Base-by-base conservation (phyloP, 257 asterid species). In the Mentha longifolia region DNA sequence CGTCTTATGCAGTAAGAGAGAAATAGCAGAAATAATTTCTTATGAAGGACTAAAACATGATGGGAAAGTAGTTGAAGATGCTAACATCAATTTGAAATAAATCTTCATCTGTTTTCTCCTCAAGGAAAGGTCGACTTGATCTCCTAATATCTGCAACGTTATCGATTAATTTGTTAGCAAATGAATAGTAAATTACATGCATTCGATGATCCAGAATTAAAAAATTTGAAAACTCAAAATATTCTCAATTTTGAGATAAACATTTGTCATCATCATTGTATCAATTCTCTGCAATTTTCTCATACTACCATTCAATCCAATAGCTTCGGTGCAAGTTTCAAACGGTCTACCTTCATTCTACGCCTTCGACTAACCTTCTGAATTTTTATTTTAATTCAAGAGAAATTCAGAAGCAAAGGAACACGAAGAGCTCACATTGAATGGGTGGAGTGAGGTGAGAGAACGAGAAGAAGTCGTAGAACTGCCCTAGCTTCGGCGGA, bases 1-100 rank as follows among this genome's bases (percentile, higher is more conserved):
- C 45, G 17, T 50, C 25, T 25, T n/a, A n/a, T 59, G 66, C 55
- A 28, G 58, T 7, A 62, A 2, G 25, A 64, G 1, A 37, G 30
- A 43, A 30, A 16, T 46, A 70, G 15, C 72, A 68, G 10, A 31
- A 61, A 14, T 20, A 56, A 76, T 35, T 47, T 71, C 60, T 39
- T 22, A 73, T 11, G 17, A 13, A 65, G 55, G 70, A 62, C 15
- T 15, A 30, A 60, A 74, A 35, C 52, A 12, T 9, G 67, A 45
- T 61, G 3, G 41, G 20, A 30, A 20, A 31, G 31, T 63, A 64
- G 65, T 74, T 67, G 13, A 70, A 58, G 73, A 67, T 65, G 55
- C 93, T 92, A 71, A 92, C 97, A 74, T 92, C 97, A 68, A 92
- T 89, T 78, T 92, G 96, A 76, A 92, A 92, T 62, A 84, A 86